Evolutionary conservation across 768 basidiomycete species (phyloP).

Genomic region (Naganishia vishniacii): DNA sequence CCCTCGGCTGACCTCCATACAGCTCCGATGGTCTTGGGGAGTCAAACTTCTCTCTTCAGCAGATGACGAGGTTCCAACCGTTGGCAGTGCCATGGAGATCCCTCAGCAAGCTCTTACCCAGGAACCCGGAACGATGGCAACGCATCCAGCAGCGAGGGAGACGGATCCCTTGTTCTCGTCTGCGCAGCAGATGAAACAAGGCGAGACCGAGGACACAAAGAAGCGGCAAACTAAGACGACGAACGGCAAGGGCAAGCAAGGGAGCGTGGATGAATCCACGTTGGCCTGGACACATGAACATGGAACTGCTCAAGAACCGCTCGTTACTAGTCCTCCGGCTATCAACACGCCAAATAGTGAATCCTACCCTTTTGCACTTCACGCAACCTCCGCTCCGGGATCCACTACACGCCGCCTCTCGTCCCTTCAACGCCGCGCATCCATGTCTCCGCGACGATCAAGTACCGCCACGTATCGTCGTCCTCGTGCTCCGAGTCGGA

Average conservation of each 20-base stretch:
- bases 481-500: constrained; percentile 32
- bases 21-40: constrained; percentile 91
- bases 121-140: constrained; percentile 19
- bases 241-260: constrained; percentile 19
- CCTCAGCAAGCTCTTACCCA: constrained; percentile 7
- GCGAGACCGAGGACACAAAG: constrained; percentile 31
- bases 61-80: constrained; percentile 53
- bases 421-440: neutral
- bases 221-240: constrained; percentile 11
- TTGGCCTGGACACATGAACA: neutral
- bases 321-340: constrained; percentile 6
- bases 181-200: constrained; percentile 20
- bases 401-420: neutral
- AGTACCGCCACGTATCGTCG: neutral
- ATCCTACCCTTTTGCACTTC: neutral
- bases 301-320: neutral
- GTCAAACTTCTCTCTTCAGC: constrained; percentile 73
- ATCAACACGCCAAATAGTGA: neutral
- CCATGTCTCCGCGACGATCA: neutral
- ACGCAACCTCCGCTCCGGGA: neutral
- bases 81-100: constrained; percentile 25
- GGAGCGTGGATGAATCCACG: constrained; percentile 24
- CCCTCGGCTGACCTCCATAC: neutral
- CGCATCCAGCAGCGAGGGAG: constrained; percentile 39
- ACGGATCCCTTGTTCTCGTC: constrained; percentile 45